Percentiles rank a stretch among this genome's conserved stretches.
phyloP scores from a whole-genome alignment of 805 yeast species.

The Wickerhamiella spandovensis region DNA sequence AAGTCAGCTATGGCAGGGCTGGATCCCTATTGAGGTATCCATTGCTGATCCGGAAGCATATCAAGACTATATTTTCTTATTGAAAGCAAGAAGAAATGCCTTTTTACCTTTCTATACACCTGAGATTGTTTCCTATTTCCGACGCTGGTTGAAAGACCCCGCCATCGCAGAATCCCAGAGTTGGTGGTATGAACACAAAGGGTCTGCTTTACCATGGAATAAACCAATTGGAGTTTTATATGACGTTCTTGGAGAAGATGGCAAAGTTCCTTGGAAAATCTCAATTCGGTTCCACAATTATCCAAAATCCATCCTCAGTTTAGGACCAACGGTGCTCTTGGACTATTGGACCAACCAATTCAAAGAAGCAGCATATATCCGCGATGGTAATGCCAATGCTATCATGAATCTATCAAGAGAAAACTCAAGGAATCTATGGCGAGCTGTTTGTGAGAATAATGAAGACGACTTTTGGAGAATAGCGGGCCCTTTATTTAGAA shows the following conservation, averaged over 20 bases:
- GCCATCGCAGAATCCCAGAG: background rate
- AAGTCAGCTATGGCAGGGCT: constrained; percentile 3
- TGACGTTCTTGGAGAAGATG: constrained; percentile 6
- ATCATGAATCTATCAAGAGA: constrained; percentile 64
- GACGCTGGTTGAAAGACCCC: constrained; percentile 6
- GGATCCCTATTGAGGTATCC: constrained; percentile 6
- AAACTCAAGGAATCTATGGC: constrained; percentile 48
- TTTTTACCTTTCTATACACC: constrained; percentile 10
- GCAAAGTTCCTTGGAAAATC: constrained; percentile 34
- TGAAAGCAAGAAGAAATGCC: constrained; percentile 8
- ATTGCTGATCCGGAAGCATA: constrained; percentile 4
- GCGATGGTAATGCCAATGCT: constrained; percentile 64
- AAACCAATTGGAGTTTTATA: constrained; percentile 16
- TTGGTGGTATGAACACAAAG: constrained; percentile 13
- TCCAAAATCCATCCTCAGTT: constrained; percentile 23
- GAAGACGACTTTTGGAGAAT: constrained; percentile 23
- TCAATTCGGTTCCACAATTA: constrained; percentile 30
- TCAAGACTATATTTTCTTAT: constrained; percentile 4
- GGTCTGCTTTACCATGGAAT: constrained; percentile 9
- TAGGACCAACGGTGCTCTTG: constrained; percentile 21
- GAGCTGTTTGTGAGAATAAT: constrained; percentile 13
- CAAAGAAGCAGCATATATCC: constrained; percentile 67
- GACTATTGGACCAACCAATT: constrained; percentile 61
- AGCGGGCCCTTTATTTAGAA: background rate
- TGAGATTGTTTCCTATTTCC: constrained; percentile 10